These are phyloP conservation scores for Beverwykella pulmonaria DNA, from an alignment of 495 filamentous ascomycete genomes.

Conservation along the genomic window DNA sequence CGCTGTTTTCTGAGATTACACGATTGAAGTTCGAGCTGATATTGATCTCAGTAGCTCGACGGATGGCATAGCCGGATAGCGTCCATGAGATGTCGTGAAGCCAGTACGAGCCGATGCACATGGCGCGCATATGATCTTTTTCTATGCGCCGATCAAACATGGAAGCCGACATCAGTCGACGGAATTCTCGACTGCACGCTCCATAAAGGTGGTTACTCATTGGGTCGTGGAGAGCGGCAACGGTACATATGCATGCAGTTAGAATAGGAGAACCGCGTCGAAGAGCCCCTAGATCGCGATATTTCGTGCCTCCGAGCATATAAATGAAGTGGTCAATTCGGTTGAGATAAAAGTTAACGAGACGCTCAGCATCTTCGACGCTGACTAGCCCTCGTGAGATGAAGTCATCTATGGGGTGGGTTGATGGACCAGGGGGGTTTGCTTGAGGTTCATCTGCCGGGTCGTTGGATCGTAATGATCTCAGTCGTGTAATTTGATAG, in stretches of 20 bases:
- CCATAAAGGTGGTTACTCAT: constrained; percentile 53
- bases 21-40: constrained; percentile 56
- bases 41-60: constrained; percentile 58
- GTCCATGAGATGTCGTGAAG: constrained; percentile 60
- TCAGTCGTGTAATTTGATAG: constrained; percentile 39
- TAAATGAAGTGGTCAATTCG: constrained; percentile 59
- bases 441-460: constrained; percentile 29
- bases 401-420: constrained; percentile 51
- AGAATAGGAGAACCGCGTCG: constrained; percentile 56
- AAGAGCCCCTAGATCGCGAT: constrained; percentile 52
- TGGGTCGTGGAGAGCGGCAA: constrained; percentile 58
- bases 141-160: constrained; percentile 57
- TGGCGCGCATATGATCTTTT: constrained; percentile 56
- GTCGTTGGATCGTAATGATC: constrained; percentile 45
- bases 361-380: constrained; percentile 54
- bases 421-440: constrained; percentile 13
- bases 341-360: constrained; percentile 55
- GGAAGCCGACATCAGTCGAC: constrained; percentile 54
- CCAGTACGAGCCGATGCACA: constrained; percentile 61
- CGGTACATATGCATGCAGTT: constrained; percentile 54
- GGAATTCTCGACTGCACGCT: constrained; percentile 58
- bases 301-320: constrained; percentile 49
- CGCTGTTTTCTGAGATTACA: constrained; percentile 49
- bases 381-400: constrained; percentile 55
- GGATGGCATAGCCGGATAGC: constrained; percentile 58